Evolutionary conservation across 2,329 filamentous ascomycete species (phyloP), one percentile per base, ranked within the genome.

Genomic region (Pseudogymnoascus sp.): DNA sequence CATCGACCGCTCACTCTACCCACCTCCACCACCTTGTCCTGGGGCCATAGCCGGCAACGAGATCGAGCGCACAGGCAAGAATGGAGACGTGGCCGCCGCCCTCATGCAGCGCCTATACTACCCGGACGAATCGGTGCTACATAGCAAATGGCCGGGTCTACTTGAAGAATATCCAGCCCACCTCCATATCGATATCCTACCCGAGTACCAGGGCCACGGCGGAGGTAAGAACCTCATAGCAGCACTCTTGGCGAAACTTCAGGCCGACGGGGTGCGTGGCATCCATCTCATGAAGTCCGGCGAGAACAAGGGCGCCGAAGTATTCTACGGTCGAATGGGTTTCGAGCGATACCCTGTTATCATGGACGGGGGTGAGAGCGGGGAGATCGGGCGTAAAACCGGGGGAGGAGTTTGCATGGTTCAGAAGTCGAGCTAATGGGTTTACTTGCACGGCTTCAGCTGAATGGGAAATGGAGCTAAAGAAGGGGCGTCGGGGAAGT

Each of bases 351-450:
- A 42, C 36, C 34, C 34, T 42, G 18, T 38, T 28, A 60, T 40
- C 36, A 60, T 60, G 59, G 59, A 60, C 16, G 59, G 12, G 14
- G 38, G 38, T 7, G 59, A 38, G 36, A 42, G 38, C 59, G 59
- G 59, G 36, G 38, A 40, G 34, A 28, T 60, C 38, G 59, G 59
- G 59, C 34, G 36, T 14, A 60, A 60, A 42, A 38, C 59, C 36
- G 59, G 59, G 38, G 59, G 59, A n/a, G 59, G 36, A 25, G 59
- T 60, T 31, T 60, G 59, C 59, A 60, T 60, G 59, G 59, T 60
- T 16, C 34, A 40, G 59, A 60, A 60, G 3, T 34, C 28, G 16
- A 56, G n/a, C 50, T 56, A 56, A 21, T 16, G 28, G 50, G 8
- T 34, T 56, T 10, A 18, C 11, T 34, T 34, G 16, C 16, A 36